phyloP scores from a whole-genome alignment of 2,329 filamentous ascomycete species.

The Aspergillus uvarum region DNA sequence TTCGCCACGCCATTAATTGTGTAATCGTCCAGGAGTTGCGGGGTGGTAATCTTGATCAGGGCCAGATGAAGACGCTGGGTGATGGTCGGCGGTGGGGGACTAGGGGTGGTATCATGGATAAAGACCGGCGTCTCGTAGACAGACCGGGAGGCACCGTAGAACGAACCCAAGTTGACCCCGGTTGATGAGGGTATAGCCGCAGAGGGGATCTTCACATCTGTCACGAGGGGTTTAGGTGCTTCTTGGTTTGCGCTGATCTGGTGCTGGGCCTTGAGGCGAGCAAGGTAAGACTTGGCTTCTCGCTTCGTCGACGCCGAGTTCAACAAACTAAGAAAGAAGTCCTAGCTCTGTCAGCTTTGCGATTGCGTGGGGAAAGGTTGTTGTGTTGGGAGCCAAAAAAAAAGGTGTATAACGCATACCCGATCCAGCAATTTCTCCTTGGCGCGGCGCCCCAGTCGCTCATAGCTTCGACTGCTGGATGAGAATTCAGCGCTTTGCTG shows the following conservation, averaged over 20 bases:
- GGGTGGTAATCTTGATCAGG: slow-evolving; percentile 76
- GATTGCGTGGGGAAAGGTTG: too few species aligned
- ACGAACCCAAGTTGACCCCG: slow-evolving; percentile 61
- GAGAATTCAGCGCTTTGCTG: slow-evolving; percentile 35
- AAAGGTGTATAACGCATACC: slow-evolving; percentile 23
- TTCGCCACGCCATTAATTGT: slow-evolving; percentile 74
- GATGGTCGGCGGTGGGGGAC: slow-evolving; percentile 37
- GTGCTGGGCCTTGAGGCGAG: slow-evolving; percentile 68
- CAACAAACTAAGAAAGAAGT: slow-evolving; percentile 82
- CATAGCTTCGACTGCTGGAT: slow-evolving; percentile 26
- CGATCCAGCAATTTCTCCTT: slow-evolving; percentile 47
- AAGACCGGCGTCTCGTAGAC: slow-evolving; percentile 62
- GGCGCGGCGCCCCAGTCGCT: slow-evolving; percentile 40
- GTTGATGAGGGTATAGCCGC: slow-evolving; percentile 27
- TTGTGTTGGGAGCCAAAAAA: too few species aligned
- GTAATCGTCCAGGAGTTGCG: slow-evolving; percentile 67
- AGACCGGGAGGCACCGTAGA: slow-evolving; percentile 59
- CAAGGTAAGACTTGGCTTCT: slow-evolving; percentile 87
- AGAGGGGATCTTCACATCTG: slow-evolving; percentile 20
- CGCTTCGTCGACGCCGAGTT: slow-evolving; percentile 88
- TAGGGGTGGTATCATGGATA: slow-evolving; percentile 51
- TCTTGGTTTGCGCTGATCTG: slow-evolving; percentile 29
- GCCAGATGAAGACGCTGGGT: slow-evolving; percentile 68
- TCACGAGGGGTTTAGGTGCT: slow-evolving; percentile 31
- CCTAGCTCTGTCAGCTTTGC: slow-evolving; percentile 48